phyloP scores from a whole-genome alignment of 176 grass and related monocot genomes.

The Pontederia crassipes region DNA sequence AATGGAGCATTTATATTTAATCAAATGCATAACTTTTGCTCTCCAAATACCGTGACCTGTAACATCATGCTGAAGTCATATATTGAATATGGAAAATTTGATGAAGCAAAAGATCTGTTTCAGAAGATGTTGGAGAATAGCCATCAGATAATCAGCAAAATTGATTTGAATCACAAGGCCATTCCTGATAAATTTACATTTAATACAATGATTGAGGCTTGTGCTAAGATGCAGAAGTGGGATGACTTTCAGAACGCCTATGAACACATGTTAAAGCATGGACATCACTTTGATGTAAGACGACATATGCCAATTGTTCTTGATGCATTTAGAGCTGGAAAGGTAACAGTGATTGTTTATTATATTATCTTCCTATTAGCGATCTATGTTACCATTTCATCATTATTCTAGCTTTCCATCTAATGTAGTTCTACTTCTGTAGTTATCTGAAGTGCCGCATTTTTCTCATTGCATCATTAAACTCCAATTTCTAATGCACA shows the following conservation, averaged over 20 bases:
- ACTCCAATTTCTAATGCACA: no score
- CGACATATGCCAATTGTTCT: slow-evolving; percentile 64
- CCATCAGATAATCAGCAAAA: slow-evolving; percentile 29
- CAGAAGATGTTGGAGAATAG: slow-evolving; percentile 48
- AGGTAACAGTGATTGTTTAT: slow-evolving; percentile 39
- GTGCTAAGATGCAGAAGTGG: slow-evolving; percentile 56
- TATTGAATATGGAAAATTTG: slow-evolving; percentile 52
- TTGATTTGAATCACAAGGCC: slow-evolving; percentile 29
- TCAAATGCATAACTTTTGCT: slow-evolving; percentile 73
- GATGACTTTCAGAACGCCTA: slow-evolving; percentile 76
- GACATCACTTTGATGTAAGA: slow-evolving; percentile 55
- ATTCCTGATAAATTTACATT: slow-evolving; percentile 86
- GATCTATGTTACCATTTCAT: neutral
- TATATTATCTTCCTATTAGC: slow-evolving; percentile 12
- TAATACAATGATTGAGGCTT: slow-evolving; percentile 87
- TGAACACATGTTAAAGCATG: slow-evolving; percentile 47
- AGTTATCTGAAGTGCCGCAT: no score
- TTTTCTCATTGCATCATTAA: no score
- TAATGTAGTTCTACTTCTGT: neutral
- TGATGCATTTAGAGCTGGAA: slow-evolving; percentile 66
- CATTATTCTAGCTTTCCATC: neutral
- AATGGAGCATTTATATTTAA: slow-evolving; percentile 77
- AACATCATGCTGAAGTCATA: slow-evolving; percentile 92
- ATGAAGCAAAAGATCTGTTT: slow-evolving; percentile 61
- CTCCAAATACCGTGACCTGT: slow-evolving; percentile 70